Evolutionary conservation across 805 yeast species (phyloP), one percentile per base, ranked within the genome.

Genomic region (Hanseniaspora nectarophila): DNA sequence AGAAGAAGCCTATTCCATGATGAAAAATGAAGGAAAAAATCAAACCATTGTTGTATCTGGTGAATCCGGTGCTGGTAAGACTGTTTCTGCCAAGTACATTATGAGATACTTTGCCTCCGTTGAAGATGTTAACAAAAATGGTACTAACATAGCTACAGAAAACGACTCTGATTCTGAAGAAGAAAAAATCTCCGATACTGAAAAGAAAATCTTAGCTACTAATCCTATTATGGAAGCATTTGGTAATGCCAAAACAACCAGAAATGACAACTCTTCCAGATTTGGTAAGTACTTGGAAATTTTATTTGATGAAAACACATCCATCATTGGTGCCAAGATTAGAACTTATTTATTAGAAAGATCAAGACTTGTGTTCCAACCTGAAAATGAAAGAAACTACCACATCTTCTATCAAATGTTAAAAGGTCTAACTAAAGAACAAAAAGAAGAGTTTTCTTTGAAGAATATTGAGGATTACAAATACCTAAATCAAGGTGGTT

Each of bases 31-130:
- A 60, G 72, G 77, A 38, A 74, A 78, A 60, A 89, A 90, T 70
- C 98, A 90, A 70, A 90, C 98, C 1, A 89, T 90, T 56, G 96
- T 90, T 16, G 97, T 90, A 16, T 80, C 89, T 60, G 98, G 98
- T 69, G 98, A 90, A 69, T 85, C 95, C 6, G 98, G 98, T 68
- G 97, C 98, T 28, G 98, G 98, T 67, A 92, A 90, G 63, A 92
- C 97, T 4, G 97, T 90, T 39, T 81, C 92, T 56, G 98, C 98
- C 37, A 90, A 90, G 66, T 90, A 85, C 67, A 90, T 90, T 58
- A 90, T 90, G 97, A 80, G 97, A 67, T 90, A 89, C 68, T 89
- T 90, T 66, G 97, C 97, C 3, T 81, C 95, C 16, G 97, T 90
- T 15, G 97, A 90, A 63, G 73, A 71, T 55, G 61, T 48, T 55